These are phyloP conservation scores for Parathielavia hyrcaniae DNA, from an alignment of 495 filamentous ascomycete genomes.

Conservation along the genomic window DNA sequence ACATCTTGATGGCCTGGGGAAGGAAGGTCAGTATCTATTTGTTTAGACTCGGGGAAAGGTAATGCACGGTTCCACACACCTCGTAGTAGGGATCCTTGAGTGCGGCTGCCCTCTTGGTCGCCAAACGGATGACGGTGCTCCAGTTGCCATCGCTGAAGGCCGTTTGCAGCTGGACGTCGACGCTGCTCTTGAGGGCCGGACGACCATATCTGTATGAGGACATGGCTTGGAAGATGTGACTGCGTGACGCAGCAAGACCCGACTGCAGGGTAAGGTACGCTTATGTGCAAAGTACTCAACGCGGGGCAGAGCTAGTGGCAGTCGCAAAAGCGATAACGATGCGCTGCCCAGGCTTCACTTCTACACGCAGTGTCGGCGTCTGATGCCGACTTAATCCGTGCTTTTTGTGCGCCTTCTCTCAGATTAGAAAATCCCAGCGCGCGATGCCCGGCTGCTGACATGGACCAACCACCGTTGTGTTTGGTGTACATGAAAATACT, in stretches of 20 bases:
- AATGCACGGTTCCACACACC: slow-evolving; percentile 26
- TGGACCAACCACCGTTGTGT: no score
- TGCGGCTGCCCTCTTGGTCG: slow-evolving; percentile 36
- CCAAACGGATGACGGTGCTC: slow-evolving; percentile 36
- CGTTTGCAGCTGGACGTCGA: slow-evolving; percentile 36
- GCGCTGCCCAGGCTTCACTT: not conserved
- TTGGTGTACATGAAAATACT: no score
- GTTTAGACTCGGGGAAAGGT: not conserved
- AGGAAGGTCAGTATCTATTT: slow-evolving; percentile 12
- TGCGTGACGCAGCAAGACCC: not conserved
- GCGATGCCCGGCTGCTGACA: not conserved
- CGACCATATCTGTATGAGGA: slow-evolving; percentile 25
- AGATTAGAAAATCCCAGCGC: not conserved
- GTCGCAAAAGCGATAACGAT: not conserved
- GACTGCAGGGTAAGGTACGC: not conserved
- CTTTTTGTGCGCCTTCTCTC: not conserved
- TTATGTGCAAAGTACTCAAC: not conserved
- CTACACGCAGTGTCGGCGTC: not conserved
- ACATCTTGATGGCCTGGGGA: slow-evolving; percentile 39
- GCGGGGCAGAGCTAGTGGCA: slow-evolving; percentile 2
- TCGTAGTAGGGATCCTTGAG: slow-evolving; percentile 45
- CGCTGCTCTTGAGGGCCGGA: slow-evolving; percentile 34
- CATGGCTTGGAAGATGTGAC: slow-evolving; percentile 18
- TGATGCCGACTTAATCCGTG: not conserved
- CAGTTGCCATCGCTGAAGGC: slow-evolving; percentile 43